phyloP scores from a whole-genome alignment of 2,329 filamentous ascomycete genomes.

The Claviceps paspali region DNA sequence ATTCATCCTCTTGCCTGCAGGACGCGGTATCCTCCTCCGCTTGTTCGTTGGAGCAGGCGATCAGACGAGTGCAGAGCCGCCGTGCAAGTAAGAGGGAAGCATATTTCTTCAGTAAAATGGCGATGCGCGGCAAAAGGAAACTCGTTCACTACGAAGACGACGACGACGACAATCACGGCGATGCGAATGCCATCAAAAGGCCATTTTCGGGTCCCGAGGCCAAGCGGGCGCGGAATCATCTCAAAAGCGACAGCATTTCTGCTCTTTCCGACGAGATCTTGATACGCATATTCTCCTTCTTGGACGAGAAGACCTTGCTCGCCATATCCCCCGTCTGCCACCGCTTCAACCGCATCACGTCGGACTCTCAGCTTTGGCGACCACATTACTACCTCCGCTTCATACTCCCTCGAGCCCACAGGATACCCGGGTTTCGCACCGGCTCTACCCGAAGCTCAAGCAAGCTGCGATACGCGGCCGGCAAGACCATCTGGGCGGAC shows the following conservation, averaged over 20 bases:
- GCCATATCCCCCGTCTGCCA: constrained; percentile 50
- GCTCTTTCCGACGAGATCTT: constrained; percentile 75
- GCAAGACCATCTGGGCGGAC: constrained; percentile 29
- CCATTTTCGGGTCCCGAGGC: neutral
- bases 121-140: constrained; percentile 15
- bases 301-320: constrained; percentile 56
- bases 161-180: neutral
- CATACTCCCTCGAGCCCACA: constrained; percentile 63
- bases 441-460: constrained; percentile 14
- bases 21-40: too few relatives aligned
- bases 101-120: too few relatives aligned
- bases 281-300: constrained; percentile 64
- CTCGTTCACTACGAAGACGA: constrained; percentile 4
- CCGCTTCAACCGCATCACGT: constrained; percentile 56
- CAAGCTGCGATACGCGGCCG: constrained; percentile 30
- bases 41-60: too few relatives aligned
- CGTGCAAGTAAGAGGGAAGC: too few relatives aligned
- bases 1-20: too few relatives aligned
- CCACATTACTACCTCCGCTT: constrained; percentile 76
- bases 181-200: neutral
- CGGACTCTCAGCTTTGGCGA: constrained; percentile 85
- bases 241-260: constrained; percentile 46
- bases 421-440: constrained; percentile 50
- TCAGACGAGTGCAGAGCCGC: too few relatives aligned
- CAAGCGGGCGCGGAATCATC: constrained; percentile 2